Evolutionary conservation across 1,139 yeast species (phyloP).

Genomic region (Insectozyma bohioensis): DNA sequence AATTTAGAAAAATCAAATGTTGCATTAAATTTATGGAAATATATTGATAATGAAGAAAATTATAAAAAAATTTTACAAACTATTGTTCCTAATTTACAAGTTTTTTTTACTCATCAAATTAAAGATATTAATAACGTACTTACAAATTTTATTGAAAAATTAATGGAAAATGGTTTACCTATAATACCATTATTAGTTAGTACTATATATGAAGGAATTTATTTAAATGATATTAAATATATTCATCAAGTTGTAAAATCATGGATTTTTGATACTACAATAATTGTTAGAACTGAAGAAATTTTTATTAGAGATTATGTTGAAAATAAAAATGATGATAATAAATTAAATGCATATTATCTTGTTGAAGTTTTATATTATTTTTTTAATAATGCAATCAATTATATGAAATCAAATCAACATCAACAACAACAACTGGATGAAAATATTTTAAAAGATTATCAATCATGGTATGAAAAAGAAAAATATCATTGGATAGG

Average conservation of each 20-base stretch:
- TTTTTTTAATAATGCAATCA: slow-evolving; percentile 38
- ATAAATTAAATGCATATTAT: slow-evolving; percentile 18
- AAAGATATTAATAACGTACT: slow-evolving; percentile 34
- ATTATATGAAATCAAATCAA: slow-evolving; percentile 26
- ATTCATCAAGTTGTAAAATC: slow-evolving; percentile 27
- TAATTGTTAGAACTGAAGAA: slow-evolving; percentile 34
- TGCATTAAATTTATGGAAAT: slow-evolving; percentile 50
- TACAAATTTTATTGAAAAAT: slow-evolving; percentile 28
- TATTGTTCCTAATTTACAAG: slow-evolving; percentile 21
- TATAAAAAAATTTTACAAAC: slow-evolving; percentile 6
- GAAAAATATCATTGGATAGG: slow-evolving; percentile 52
- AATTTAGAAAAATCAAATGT: slow-evolving; percentile 59
- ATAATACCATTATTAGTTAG: slow-evolving; percentile 33
- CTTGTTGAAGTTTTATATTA: slow-evolving; percentile 37
- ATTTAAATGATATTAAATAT: slow-evolving; percentile 41
- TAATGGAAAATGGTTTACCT: slow-evolving; percentile 21
- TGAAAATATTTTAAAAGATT: slow-evolving; percentile 24
- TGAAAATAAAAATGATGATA: slow-evolving; percentile 13
- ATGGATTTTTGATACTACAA: slow-evolving; percentile 43
- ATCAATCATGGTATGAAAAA: slow-evolving; percentile 33
- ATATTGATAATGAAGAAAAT: slow-evolving; percentile 22
- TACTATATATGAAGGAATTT: slow-evolving; percentile 43
- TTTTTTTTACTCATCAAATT: slow-evolving; percentile 30
- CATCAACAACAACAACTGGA: slow-evolving; percentile 16
- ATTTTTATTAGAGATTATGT: slow-evolving; percentile 25